Conservation (phyloP, 163 green algal species). For the Scenedesmus sp. region DNA sequence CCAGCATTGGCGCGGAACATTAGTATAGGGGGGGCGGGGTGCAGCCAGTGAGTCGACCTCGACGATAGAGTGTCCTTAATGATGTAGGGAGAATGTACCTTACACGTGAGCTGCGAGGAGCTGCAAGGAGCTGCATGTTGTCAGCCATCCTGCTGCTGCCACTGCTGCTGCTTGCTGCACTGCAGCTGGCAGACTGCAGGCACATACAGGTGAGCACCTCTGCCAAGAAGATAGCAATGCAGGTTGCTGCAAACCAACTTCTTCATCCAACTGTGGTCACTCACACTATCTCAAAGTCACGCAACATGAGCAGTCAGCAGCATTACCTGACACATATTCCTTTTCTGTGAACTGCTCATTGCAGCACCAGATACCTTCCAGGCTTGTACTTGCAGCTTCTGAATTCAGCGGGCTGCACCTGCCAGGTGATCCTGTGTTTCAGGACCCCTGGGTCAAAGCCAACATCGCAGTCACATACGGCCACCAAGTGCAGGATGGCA, state of each 20-base stretch:
- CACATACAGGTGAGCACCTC: neutral
- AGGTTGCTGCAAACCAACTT: no score
- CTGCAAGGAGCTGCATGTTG: neutral
- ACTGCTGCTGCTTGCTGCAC: neutral
- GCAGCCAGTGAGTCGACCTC: neutral
- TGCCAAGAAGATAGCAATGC: no score
- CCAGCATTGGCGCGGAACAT: neutral
- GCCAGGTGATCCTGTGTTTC: neutral
- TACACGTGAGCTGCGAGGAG: no score
- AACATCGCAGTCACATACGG: constrained; percentile 33
- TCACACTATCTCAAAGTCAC: constrained; percentile 65
- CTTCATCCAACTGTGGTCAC: no score
- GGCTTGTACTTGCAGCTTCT: no score
- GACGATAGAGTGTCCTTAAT: neutral
- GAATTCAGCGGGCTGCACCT: neutral
- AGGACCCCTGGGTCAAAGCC: constrained; percentile 5
- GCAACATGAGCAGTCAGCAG: constrained; percentile 47
- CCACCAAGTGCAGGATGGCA: constrained; percentile 27
- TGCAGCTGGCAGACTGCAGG: neutral
- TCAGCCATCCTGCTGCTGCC: neutral
- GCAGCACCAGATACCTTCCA: neutral
- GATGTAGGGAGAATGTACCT: neutral
- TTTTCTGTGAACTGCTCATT: no score
- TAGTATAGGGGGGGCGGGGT: neutral
- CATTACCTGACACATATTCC: no score